These are phyloP conservation scores for Irpex sp. DNA, from an alignment of 1,284 basidiomycete species.

Conservation along the genomic window DNA sequence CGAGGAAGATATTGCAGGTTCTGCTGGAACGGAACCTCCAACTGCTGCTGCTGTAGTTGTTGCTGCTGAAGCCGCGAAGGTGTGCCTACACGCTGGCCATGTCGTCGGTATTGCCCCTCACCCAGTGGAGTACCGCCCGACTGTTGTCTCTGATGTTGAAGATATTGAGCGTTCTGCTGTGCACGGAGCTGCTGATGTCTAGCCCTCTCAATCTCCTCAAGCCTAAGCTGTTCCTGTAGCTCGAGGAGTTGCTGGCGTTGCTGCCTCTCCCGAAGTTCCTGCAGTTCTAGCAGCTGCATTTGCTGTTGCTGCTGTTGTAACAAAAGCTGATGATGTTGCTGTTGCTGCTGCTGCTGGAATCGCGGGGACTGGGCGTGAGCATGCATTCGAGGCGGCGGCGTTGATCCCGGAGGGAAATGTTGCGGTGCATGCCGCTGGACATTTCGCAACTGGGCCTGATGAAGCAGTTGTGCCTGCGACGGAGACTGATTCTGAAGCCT, in stretches of 20 bases:
- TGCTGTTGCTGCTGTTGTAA: slow-evolving; percentile 54
- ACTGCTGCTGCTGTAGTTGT: slow-evolving; percentile 30
- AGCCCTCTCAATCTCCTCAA: slow-evolving; percentile 28
- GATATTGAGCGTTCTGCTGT: slow-evolving; percentile 44
- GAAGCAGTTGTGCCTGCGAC: slow-evolving; percentile 17
- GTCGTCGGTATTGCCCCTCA: slow-evolving; percentile 33
- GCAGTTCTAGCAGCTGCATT: slow-evolving; percentile 36
- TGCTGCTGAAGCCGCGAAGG: slow-evolving; percentile 9
- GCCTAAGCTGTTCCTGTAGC: slow-evolving; percentile 46
- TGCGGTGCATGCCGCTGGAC: slow-evolving; percentile 14
- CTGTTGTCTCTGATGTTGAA: slow-evolving; percentile 37
- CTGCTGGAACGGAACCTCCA: slow-evolving; percentile 40
- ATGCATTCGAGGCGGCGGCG: slow-evolving; percentile 66
- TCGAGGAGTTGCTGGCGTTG: slow-evolving; percentile 62
- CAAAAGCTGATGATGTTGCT: slow-evolving; percentile 50
- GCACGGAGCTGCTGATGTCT: slow-evolving; percentile 39
- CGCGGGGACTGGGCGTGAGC: slow-evolving; percentile 65
- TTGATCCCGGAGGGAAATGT: slow-evolving; percentile 25
- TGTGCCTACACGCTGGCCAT: slow-evolving; percentile 48
- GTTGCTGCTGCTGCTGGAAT: slow-evolving; percentile 52
- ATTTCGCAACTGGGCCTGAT: slow-evolving; percentile 37
- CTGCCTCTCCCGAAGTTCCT: slow-evolving; percentile 48
- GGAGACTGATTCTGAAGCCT: slow-evolving; percentile 22
- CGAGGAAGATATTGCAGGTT: slow-evolving; percentile 49
- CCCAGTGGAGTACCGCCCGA: slow-evolving; percentile 36